Base-by-base conservation (phyloP, 2,329 filamentous ascomycete genomes). In the Diaporthe ampelina region DNA sequence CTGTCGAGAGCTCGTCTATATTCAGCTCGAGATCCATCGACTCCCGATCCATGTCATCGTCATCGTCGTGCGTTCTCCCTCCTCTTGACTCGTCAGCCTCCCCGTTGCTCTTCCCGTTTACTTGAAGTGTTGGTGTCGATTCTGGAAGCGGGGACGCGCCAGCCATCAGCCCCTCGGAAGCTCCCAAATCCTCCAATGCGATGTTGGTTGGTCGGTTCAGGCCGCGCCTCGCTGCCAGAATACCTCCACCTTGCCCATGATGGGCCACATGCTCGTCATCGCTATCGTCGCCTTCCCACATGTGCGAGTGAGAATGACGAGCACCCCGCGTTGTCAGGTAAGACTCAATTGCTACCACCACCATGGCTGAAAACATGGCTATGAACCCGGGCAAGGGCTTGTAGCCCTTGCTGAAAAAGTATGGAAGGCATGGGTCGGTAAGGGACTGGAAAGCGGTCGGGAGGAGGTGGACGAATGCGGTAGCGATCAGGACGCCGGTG, bases 341-440 rank as follows among this genome's bases (percentile, higher is more conserved):
- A 85, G 97, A 97, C 83, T 98, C 96, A 70, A 98, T 89, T 2
- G 91, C 90, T 9, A 97, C 94, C 4, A 98, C 95, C 5, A 94
- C 85, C 74, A 97, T 88, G n/a, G 94, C 94, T 15, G 94, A 92
- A 13, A 92, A 83, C 94, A 97, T 96, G 73, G 94, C 93, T 61
- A 97, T 90, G 63, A 97, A 87, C 2, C 95, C 95, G 0, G 94
- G 91, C 81, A 97, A 92, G 8, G 94, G 94, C 61, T 88, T 90
- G 81, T 97, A 97, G n/a, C 90, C 89, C 76, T 93, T 80, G 81
- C 90, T 96, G 89, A 95, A 97, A 81, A 95, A 93, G 73, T 89
- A 86, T 11, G 95, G 94, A 0, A 97, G 90, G 79, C 92, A 94
- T 57, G 92, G 92, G 76, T 93, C 90, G 77, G 89, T 92, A 26